Base-by-base conservation (phyloP, 2,329 filamentous ascomycete species). In the Calonectria henricotiae region DNA sequence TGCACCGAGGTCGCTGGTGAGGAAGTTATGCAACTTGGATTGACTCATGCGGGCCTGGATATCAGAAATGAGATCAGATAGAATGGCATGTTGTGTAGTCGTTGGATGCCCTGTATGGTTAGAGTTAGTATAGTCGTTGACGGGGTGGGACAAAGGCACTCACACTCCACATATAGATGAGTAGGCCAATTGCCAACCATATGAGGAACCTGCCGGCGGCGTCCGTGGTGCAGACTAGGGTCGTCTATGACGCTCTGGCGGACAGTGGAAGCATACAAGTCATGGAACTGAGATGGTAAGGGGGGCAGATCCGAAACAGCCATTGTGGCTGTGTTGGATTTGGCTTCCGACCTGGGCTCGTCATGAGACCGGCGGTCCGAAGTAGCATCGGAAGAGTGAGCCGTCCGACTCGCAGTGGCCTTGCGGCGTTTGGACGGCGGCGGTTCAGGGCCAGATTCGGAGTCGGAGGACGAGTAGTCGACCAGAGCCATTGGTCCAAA, bases 141-240 rank as follows among this genome's bases (percentile, higher is more conserved):
- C 20, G 39, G 32, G 37, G 32, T 39, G 5, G 35, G 51, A 39
- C 35, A 13, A 39, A 23, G 5, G 32, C 17, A 85, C 91, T 83
- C 87, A 97, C 96, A 99, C 85, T 98, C 96, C 67, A 98, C 86
- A 81, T 97, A 98, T 54, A 98, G 80, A 82, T 98, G 96, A 39
- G 92, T 94, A 1, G 96, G 94, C 96, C 96, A 99, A 81, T 95
- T 94, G 70, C 96, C 96, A 69, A 91, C 89, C 30, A 96, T 86
- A 82, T 99, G 96, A 27, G 96, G 95, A 60, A 91, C 93, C 68
- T 92, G 89, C 47, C 96, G 90, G 79, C 92, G 94, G 54, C 96
- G 91, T 65, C 96, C 96, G 37, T 92, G 93, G 81, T 99, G 96
- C 68, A 98, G 86, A 70, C 88, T 87, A 1, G 96, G 95, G 79